A percentile compares a stretch with the other conserved stretches of the same genome.
Conservation (phyloP, 2,329 filamentous ascomycete genomes). For the Aureobasidium sp. region DNA sequence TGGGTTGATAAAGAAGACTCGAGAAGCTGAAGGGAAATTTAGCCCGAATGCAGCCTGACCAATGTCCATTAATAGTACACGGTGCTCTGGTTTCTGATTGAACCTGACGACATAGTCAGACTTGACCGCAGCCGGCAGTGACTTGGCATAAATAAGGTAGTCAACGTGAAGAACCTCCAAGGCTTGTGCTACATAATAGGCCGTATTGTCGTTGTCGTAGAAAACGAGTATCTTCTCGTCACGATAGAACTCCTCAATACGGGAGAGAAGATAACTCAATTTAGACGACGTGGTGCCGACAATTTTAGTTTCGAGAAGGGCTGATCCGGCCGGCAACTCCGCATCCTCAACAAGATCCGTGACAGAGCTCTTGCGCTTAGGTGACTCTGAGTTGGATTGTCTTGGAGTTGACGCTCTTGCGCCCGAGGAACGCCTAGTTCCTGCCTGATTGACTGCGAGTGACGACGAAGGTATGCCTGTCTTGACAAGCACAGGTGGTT, state of each 20-base stretch:
- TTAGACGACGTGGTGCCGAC: conserved; percentile 82
- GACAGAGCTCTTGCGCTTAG: not conserved
- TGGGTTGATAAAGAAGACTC: conserved; percentile 84
- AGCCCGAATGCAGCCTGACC: conserved; percentile 81
- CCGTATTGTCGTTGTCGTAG: conserved; percentile 81
- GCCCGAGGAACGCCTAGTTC: conserved; percentile 24
- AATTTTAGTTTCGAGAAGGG: conserved; percentile 55
- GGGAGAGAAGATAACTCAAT: conserved; percentile 74
- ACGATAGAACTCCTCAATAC: conserved; percentile 59
- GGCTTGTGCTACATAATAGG: conserved; percentile 76
- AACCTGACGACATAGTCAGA: conserved; percentile 74
- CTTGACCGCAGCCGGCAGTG: conserved; percentile 53
- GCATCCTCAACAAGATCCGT: not conserved
- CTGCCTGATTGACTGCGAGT: conserved; percentile 31
- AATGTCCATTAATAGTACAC: conserved; percentile 87
- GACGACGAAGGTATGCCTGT: conserved; percentile 36
- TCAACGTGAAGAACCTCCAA: conserved; percentile 64
- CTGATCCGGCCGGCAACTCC: conserved; percentile 36
- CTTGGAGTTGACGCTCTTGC: not conserved
- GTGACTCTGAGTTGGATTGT: not conserved
- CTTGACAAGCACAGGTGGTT: not conserved
- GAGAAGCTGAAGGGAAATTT: conserved; percentile 73
- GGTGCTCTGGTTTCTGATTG: conserved; percentile 59
- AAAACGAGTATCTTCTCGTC: conserved; percentile 86
- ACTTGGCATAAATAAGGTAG: conserved; percentile 61